Conservation (phyloP, 2,329 filamentous ascomycete genomes). For the Coniochaeta pulveracea region DNA sequence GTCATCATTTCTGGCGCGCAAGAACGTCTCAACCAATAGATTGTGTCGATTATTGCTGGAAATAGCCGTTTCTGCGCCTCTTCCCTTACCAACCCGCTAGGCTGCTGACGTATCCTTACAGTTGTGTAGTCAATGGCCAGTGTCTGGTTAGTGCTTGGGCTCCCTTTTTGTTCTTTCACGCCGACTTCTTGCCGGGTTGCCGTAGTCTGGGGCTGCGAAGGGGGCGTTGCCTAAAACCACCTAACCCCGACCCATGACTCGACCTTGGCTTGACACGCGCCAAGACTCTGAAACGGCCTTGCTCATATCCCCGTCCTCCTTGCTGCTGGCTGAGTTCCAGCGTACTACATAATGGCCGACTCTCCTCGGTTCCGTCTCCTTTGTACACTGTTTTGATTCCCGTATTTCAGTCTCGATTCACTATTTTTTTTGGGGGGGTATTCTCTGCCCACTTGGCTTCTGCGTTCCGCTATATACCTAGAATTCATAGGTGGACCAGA, state of each 20-base stretch:
- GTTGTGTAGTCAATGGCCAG: too few relatives aligned
- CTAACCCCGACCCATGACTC: neutral
- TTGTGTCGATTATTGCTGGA: too few relatives aligned
- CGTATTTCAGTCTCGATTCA: neutral
- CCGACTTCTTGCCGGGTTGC: neutral
- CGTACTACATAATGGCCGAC: too few relatives aligned
- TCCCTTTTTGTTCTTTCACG: neutral
- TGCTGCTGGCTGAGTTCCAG: too few relatives aligned
- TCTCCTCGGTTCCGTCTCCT: neutral
- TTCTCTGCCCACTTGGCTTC: neutral
- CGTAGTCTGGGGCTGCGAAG: neutral
- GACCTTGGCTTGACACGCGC: slow-evolving; percentile 1
- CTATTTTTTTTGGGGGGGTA: neutral
- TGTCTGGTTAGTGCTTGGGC: too few relatives aligned
- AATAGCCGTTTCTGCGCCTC: too few relatives aligned
- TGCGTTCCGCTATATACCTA: neutral
- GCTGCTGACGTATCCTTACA: too few relatives aligned
- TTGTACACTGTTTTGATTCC: neutral
- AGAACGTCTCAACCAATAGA: too few relatives aligned
- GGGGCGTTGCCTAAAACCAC: neutral
- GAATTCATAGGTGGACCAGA: too few relatives aligned
- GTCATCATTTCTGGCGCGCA: neutral
- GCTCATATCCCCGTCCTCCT: neutral
- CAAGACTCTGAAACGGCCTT: slow-evolving; percentile 1
- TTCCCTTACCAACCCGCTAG: too few relatives aligned